A percentile compares a stretch with the other conserved stretches of the same genome.
These are phyloP conservation scores for Leccinum pellstonianum DNA, from an alignment of 768 basidiomycete genomes.

Conservation along the genomic window DNA sequence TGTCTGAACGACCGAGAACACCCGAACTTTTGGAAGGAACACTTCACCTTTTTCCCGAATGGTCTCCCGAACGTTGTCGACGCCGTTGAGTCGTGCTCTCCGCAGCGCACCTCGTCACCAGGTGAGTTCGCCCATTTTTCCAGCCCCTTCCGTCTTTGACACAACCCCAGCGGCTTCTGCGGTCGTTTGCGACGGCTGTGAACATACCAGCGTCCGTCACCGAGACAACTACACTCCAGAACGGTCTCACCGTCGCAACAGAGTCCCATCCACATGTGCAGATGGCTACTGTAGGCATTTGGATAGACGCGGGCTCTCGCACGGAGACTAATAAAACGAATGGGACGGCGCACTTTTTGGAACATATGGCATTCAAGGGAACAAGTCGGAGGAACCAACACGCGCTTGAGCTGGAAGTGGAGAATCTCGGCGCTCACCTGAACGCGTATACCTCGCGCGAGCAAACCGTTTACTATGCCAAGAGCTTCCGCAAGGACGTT, in stretches of 20 bases:
- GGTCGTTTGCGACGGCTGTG: constrained; percentile 73
- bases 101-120: constrained; percentile 37
- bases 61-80: constrained; percentile 47
- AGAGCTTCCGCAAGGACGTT: constrained; percentile 96
- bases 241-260: constrained; percentile 94
- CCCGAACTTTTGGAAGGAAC: constrained; percentile 26
- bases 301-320: constrained; percentile 97
- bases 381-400: constrained; percentile 87
- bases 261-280: constrained; percentile 87
- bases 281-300: constrained; percentile 98
- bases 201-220: constrained; percentile 72
- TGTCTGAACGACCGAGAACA: constrained; percentile 32
- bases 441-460: constrained; percentile 99
- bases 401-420: constrained; percentile 92
- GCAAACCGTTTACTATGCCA: constrained; percentile 99
- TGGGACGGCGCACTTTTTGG: constrained; percentile 97
- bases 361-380: constrained; percentile 98
- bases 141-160: constrained; percentile 2
- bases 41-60: constrained; percentile 35
- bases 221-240: constrained; percentile 87
- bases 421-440: constrained; percentile 95
- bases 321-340: constrained; percentile 95
- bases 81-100: constrained; percentile 42
- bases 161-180: constrained; percentile 46
- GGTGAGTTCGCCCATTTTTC: constrained; percentile 25